These are phyloP conservation scores for Paratinospora sagittata DNA, from an alignment of 164 flowering plant genomes.

Conservation along the genomic window DNA sequence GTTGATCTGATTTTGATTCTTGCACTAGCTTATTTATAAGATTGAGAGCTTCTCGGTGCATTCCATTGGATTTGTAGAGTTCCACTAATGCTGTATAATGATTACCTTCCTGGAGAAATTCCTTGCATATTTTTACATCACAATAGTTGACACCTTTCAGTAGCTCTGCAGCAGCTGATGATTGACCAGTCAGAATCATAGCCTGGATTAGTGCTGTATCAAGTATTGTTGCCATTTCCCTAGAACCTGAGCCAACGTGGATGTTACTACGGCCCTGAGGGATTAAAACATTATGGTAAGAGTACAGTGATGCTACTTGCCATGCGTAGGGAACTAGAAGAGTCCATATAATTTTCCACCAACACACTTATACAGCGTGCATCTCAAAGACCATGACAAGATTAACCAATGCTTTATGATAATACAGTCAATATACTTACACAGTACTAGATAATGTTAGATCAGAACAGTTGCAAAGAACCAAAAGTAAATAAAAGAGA, in stretches of 20 bases:
- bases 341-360: background rate
- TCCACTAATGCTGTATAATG: constrained; percentile 59
- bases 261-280: constrained; percentile 56
- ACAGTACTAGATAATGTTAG: too few relatives aligned
- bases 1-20: constrained; percentile 58
- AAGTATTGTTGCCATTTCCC: constrained; percentile 84
- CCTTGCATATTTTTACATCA: constrained; percentile 84
- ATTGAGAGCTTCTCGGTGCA: constrained; percentile 93
- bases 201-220: constrained; percentile 96
- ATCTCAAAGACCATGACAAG: too few relatives aligned
- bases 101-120: constrained; percentile 60
- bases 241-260: constrained; percentile 70
- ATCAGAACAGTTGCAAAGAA: too few relatives aligned
- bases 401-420: too few relatives aligned
- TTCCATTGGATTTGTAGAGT: constrained; percentile 71
- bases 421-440: too few relatives aligned
- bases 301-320: background rate
- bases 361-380: too few relatives aligned
- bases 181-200: constrained; percentile 80
- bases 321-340: background rate
- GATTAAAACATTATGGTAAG: constrained; percentile 9
- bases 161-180: constrained; percentile 68
- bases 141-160: constrained; percentile 85
- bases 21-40: constrained; percentile 70
- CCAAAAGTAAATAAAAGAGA: too few relatives aligned